Conservation (phyloP, 2,329 filamentous ascomycete genomes). For the Aspergillus ruber region DNA sequence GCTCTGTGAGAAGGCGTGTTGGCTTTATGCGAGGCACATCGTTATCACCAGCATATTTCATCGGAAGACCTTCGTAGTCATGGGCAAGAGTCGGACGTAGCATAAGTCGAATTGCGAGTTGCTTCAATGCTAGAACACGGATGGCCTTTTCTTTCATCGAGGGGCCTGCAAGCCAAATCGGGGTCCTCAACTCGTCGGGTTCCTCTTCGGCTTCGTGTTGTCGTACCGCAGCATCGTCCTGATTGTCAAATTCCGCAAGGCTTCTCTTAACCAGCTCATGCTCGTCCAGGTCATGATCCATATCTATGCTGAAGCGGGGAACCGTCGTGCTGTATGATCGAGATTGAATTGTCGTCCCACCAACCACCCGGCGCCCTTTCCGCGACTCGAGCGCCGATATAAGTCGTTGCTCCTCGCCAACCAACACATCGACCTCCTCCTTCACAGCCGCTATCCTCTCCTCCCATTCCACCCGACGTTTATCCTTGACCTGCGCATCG, state of each 20-base stretch:
- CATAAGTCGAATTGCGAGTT: constrained; percentile 34
- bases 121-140: constrained; percentile 32
- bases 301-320: constrained; percentile 3
- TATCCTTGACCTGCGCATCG: constrained; percentile 35
- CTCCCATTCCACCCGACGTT: constrained; percentile 34
- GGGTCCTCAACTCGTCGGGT: not conserved
- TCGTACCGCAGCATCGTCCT: not conserved
- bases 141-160: constrained; percentile 23
- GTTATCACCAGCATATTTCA: constrained; percentile 25
- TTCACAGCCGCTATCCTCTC: constrained; percentile 39
- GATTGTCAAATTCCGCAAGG: too few species aligned
- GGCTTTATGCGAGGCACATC: constrained; percentile 24
- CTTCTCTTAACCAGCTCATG: too few species aligned
- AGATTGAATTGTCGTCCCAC: constrained; percentile 19
- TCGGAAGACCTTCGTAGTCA: constrained; percentile 28
- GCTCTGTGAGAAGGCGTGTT: constrained; percentile 26
- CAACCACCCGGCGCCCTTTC: constrained; percentile 12
- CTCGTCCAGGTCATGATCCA: not conserved
- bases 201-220: not conserved
- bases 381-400: constrained; percentile 24
- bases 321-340: constrained; percentile 8
- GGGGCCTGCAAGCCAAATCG: not conserved
- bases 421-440: constrained; percentile 34
- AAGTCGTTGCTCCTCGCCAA: constrained; percentile 33
- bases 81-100: constrained; percentile 35